Evolutionary conservation across 352 stramenopile genomes (phyloP), one percentile per base, ranked within the genome.

Genomic region (Phytophthora citricola): DNA sequence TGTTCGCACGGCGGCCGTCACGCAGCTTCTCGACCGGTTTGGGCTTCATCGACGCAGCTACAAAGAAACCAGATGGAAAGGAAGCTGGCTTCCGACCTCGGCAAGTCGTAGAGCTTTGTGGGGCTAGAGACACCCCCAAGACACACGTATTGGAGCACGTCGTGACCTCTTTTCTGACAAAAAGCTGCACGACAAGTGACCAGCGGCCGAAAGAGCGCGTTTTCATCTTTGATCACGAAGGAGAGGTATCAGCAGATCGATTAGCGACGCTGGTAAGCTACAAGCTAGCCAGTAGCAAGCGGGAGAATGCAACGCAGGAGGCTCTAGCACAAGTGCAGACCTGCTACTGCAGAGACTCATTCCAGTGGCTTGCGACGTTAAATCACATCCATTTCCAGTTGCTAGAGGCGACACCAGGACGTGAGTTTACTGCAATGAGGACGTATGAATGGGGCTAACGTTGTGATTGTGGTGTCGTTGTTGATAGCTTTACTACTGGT

Each of bases 321-420:
- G 63, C 55, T 3, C 61, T 89, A 41, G 57, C 53, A 12, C 68
- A 75, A 17, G 78, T 89, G 20, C 50, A 79, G 34, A 65, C 75
- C 1, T 89, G 75, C 52, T 65, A 65, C 41, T 92, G 84, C 50
- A 73, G 74, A 17, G 84, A 92, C 66, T 84, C 84, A 48, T 89
- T 88, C 58, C 81, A 92, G 64, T 88, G 81, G 78, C 78, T 92
- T 26, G 81, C 84, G 47, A 91, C 84, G 40, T 69, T 92, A 20
- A 92, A 90, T 55, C 74, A 91, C 24, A 56, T 92, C 27, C 84
- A 92, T 48, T 92, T 87, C 40, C 57, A 84, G 60, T 56, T 92
- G 22, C 63, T 89, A 27, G 65, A 88, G 5, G 68, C 65, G n/a
- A 9, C 78, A 5, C 64, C 81, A 6, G 64, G 67, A 32, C 80